Evolutionary conservation across 805 yeast genomes (phyloP).

Genomic region (Metschnikowia gruessii): DNA sequence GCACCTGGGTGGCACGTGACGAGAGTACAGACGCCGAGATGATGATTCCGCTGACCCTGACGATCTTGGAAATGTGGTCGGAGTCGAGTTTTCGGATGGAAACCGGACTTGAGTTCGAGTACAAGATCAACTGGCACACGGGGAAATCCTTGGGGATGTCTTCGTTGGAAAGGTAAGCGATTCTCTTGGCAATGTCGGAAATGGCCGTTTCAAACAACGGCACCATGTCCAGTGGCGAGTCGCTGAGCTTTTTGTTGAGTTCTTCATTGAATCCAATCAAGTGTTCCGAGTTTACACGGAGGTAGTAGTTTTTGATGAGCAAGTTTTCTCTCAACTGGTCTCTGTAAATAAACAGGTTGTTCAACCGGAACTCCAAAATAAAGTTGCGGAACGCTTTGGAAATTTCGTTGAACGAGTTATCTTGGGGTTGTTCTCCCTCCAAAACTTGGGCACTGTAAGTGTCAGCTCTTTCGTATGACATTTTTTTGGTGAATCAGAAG

Average conservation of each 20-base stretch:
- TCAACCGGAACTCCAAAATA: conserved; percentile 79
- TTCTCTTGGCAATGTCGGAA: conserved; percentile 80
- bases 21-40: conserved; percentile 86
- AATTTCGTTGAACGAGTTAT: conserved; percentile 64
- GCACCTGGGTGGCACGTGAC: conserved; percentile 82
- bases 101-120: conserved; percentile 66
- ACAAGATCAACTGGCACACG: conserved; percentile 74
- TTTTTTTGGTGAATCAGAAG: conserved; percentile 19
- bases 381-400: conserved; percentile 77
- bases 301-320: conserved; percentile 65
- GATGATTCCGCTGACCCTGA: conserved; percentile 88
- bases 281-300: conserved; percentile 79
- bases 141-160: conserved; percentile 62
- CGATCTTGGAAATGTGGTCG: conserved; percentile 83
- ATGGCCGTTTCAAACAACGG: conserved; percentile 82
- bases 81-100: conserved; percentile 82
- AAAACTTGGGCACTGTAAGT: conserved; percentile 75
- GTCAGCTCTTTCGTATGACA: conserved; percentile 77
- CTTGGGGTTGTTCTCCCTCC: conserved; percentile 74
- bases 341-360: conserved; percentile 79
- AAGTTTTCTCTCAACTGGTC: conserved; percentile 89
- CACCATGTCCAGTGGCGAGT: conserved; percentile 84
- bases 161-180: conserved; percentile 52
- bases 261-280: conserved; percentile 86
- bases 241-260: conserved; percentile 75